Conservation (phyloP, 768 basidiomycete species). For the Strobilomyces confusus region DNA sequence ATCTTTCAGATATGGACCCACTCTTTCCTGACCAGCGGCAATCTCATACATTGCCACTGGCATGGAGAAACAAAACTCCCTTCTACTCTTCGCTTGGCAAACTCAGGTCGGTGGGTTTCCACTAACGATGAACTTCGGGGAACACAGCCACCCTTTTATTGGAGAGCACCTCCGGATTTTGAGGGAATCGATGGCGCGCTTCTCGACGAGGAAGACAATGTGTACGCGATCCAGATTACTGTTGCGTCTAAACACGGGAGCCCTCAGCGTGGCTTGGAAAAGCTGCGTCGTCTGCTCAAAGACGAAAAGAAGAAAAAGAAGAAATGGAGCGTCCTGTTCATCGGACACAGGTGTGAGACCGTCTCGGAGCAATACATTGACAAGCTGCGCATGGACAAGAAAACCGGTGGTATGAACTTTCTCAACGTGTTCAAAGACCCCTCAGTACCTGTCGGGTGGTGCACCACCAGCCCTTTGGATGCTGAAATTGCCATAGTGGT, state of each 20-base stretch:
- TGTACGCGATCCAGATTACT: conserved; percentile 3
- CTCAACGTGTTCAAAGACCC: background rate
- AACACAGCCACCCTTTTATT: background rate
- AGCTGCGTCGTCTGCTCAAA: background rate
- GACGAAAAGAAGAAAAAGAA: background rate
- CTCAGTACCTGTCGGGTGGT: background rate
- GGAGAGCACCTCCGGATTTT: background rate
- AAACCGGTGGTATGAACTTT: background rate
- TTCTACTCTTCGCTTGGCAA: background rate
- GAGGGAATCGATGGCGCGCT: background rate
- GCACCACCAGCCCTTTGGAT: background rate
- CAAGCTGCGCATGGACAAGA: background rate
- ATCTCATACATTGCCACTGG: background rate
- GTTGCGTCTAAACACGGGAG: background rate
- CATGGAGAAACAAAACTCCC: background rate
- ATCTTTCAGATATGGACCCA: conserved; percentile 3
- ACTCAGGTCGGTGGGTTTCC: background rate
- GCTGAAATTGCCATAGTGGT: background rate
- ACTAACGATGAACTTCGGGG: background rate
- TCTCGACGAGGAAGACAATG: background rate
- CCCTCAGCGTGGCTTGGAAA: conserved; percentile 1
- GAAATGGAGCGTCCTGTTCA: conserved; percentile 1
- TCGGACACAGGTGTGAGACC: background rate
- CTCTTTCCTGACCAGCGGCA: background rate
- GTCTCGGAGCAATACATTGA: background rate